phyloP scores from a whole-genome alignment of 2,329 filamentous ascomycete genomes.

The Ophiocordyceps camponoti-saundersi region DNA sequence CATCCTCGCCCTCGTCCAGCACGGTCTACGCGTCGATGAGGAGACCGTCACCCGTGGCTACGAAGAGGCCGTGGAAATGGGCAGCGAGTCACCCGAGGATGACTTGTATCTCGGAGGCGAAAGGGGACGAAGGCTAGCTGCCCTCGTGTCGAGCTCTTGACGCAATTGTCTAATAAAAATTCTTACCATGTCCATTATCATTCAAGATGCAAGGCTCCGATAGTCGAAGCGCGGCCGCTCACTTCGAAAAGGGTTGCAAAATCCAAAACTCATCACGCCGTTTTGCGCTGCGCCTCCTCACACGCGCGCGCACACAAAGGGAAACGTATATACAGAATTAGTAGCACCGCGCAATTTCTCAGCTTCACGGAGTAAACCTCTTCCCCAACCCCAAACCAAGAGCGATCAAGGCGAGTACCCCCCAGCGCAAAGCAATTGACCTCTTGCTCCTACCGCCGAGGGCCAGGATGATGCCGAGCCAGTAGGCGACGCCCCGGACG shows the following conservation, averaged over 20 bases:
- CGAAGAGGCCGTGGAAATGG: constrained; percentile 61
- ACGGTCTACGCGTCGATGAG: constrained; percentile 74
- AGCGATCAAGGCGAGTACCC: constrained; percentile 21
- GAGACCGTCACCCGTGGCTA: constrained; percentile 75
- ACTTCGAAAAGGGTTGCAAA: background rate
- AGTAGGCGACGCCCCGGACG: constrained; percentile 34
- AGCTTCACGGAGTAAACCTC: constrained; percentile 2
- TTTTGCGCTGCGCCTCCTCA: background rate
- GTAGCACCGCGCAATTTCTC: background rate
- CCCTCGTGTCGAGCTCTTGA: constrained; percentile 14
- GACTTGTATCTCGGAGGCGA: constrained; percentile 44
- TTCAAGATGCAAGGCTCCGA: background rate
- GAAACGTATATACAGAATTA: background rate
- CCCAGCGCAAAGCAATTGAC: constrained; percentile 35
- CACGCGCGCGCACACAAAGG: background rate
- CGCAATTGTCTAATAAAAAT: background rate
- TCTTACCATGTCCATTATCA: background rate
- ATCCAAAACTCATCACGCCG: background rate
- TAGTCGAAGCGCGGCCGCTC: too few relatives aligned
- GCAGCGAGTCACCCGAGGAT: constrained; percentile 40
- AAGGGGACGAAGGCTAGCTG: constrained; percentile 31
- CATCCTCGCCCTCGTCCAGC: constrained; percentile 67
- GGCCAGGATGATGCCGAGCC: constrained; percentile 30
- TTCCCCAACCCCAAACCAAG: constrained; percentile 17
- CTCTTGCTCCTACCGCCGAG: constrained; percentile 32